phyloP scores from a whole-genome alignment of 495 filamentous ascomycete genomes.

The Penicillium coprophilum region DNA sequence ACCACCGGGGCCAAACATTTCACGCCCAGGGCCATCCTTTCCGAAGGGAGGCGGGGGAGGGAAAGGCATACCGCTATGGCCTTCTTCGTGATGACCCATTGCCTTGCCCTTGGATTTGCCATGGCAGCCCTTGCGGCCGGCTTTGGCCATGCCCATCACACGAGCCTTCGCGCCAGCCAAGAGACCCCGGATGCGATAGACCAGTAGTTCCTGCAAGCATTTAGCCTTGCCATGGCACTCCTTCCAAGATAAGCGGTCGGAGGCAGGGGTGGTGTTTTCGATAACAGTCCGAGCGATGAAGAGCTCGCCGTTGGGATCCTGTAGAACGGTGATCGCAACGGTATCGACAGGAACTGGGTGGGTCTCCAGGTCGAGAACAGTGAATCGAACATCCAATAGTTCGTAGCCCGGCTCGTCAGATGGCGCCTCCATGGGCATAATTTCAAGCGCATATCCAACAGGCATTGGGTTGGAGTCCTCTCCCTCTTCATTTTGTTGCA shows the following conservation, averaged over 20 bases:
- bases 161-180: constrained; percentile 43
- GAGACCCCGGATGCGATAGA: constrained; percentile 40
- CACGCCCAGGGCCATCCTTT: constrained; percentile 6
- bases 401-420: constrained; percentile 33
- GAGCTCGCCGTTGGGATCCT: constrained; percentile 36
- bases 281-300: constrained; percentile 40
- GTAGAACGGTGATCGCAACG: constrained; percentile 44
- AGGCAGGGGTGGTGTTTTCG: constrained; percentile 35
- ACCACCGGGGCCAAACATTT: constrained; percentile 17
- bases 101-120: constrained; percentile 25
- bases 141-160: constrained; percentile 34
- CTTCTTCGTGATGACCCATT: constrained; percentile 17
- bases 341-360: constrained; percentile 53
- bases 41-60: constrained; percentile 7
- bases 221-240: constrained; percentile 42
- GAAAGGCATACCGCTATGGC: constrained; percentile 17
- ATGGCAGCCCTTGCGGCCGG: constrained; percentile 33
- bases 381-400: constrained; percentile 43
- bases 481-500: constrained; percentile 40
- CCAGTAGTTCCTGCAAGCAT: constrained; percentile 41
- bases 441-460: constrained; percentile 46
- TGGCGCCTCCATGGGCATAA: constrained; percentile 34
- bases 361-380: constrained; percentile 49
- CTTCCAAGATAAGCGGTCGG: constrained; percentile 40
- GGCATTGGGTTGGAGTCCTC: constrained; percentile 36